These are phyloP conservation scores for Cryptococcus sp. DNA, from an alignment of 1,284 basidiomycete species.

Conservation along the genomic window DNA sequence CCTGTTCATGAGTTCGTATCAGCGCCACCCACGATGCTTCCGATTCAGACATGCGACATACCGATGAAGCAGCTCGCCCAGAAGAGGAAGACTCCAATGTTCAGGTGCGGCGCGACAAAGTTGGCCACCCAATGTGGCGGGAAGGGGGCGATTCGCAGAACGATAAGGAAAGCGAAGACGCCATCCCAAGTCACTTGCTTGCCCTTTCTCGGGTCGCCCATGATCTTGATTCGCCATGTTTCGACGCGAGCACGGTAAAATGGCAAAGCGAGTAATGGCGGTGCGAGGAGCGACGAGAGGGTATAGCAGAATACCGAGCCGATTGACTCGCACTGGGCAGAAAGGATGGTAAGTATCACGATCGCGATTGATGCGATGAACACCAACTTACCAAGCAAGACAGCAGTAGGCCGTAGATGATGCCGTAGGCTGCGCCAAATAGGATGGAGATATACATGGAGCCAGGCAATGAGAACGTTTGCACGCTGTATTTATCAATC, in stretches of 20 bases:
- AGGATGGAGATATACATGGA: constrained; percentile 98
- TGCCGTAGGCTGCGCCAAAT: constrained; percentile 93
- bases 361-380: not conserved
- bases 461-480: constrained; percentile 94
- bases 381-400: constrained; percentile 66
- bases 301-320: constrained; percentile 92
- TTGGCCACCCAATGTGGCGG: constrained; percentile 95
- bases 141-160: constrained; percentile 84
- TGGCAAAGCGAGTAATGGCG: constrained; percentile 80
- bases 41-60: too few species aligned
- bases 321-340: constrained; percentile 70
- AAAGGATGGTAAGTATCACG: constrained; percentile 7
- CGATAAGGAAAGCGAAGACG: constrained; percentile 73
- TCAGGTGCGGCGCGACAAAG: constrained; percentile 88
- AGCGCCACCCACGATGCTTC: not conserved
- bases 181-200: constrained; percentile 48
- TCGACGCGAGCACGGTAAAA: constrained; percentile 62
- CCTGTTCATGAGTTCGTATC: constrained; percentile 42
- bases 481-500: constrained; percentile 62
- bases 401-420: constrained; percentile 83
- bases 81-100: constrained; percentile 79
- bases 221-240: constrained; percentile 52
- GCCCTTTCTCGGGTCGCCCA: constrained; percentile 50
- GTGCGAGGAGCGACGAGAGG: constrained; percentile 84
- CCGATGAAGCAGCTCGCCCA: constrained; percentile 87